Conservation (phyloP, 2,329 filamentous ascomycete genomes). For the Phyllosticta ampelicida region DNA sequence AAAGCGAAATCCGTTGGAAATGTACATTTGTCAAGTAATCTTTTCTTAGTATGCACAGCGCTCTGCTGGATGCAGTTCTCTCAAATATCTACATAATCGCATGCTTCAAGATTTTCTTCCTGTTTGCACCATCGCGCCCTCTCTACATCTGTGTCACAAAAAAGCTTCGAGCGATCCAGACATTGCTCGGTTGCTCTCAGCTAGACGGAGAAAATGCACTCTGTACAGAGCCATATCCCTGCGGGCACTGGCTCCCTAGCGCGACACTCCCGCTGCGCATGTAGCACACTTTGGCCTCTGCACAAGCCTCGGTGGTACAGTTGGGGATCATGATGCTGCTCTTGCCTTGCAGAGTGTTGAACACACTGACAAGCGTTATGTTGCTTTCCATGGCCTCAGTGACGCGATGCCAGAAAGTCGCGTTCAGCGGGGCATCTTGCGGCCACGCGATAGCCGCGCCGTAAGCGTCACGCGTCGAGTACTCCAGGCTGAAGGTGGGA, state of each 20-base stretch:
- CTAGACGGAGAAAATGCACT: slow-evolving; percentile 21
- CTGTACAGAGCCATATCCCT: slow-evolving; percentile 37
- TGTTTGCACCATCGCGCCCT: background rate
- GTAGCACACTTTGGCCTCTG: slow-evolving; percentile 47
- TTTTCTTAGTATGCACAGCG: background rate
- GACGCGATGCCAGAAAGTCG: slow-evolving; percentile 48
- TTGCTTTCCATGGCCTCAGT: slow-evolving; percentile 48
- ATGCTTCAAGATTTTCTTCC: background rate
- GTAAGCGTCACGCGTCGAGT: slow-evolving; percentile 42
- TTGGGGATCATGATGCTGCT: slow-evolving; percentile 40
- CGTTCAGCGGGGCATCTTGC: slow-evolving; percentile 41
- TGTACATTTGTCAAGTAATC: background rate
- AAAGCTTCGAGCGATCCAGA: no score
- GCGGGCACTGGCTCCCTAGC: slow-evolving; percentile 41
- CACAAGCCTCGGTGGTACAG: slow-evolving; percentile 42
- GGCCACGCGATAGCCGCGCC: slow-evolving; percentile 36
- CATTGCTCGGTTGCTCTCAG: background rate
- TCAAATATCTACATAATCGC: background rate
- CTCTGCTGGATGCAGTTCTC: background rate
- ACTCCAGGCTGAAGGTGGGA: slow-evolving; percentile 40
- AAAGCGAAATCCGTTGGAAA: no score
- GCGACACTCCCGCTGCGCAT: slow-evolving; percentile 46
- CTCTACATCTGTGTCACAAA: background rate
- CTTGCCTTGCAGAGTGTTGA: slow-evolving; percentile 45
- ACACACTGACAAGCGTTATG: slow-evolving; percentile 36